These are phyloP conservation scores for Annona squamosa DNA, from an alignment of 164 flowering plant genomes.

Conservation along the genomic window DNA sequence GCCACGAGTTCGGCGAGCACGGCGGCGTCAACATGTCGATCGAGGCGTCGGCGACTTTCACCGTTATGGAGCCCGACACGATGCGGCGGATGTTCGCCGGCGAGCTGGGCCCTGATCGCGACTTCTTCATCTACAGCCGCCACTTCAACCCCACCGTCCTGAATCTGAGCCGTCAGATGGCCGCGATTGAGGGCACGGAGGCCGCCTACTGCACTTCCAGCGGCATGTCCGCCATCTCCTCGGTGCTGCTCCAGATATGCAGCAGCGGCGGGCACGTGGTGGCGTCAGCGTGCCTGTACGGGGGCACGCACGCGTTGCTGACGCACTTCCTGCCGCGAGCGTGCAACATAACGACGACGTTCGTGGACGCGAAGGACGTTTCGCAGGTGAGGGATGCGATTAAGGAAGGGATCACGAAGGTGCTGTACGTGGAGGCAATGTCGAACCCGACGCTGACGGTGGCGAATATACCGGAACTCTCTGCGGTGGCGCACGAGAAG, in stretches of 20 bases:
- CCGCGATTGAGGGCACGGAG: constrained; percentile 91
- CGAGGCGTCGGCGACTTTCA: constrained; percentile 96
- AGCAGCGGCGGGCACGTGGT: constrained; percentile 76
- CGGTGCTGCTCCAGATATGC: constrained; percentile 71
- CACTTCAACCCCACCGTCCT: constrained; percentile 93
- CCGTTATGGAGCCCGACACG: constrained; percentile 96
- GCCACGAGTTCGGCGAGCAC: constrained; percentile 96
- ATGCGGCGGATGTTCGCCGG: constrained; percentile 83
- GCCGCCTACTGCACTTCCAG: constrained; percentile 95
- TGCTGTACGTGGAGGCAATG: constrained; percentile 69
- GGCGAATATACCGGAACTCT: constrained; percentile 62
- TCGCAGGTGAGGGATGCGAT: constrained; percentile 44
- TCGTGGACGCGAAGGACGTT: constrained; percentile 53
- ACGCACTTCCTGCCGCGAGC: constrained; percentile 68
- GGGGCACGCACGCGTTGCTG: constrained; percentile 87
- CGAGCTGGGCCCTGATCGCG: constrained; percentile 90
- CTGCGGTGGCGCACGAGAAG: constrained; percentile 58
- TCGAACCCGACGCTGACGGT: constrained; percentile 82
- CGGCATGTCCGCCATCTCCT: constrained; percentile 89
- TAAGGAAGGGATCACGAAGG: constrained; percentile 51
- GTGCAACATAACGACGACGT: constrained; percentile 66
- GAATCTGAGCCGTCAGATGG: constrained; percentile 83
- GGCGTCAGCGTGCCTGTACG: constrained; percentile 66
- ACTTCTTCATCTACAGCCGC: constrained; percentile 94
- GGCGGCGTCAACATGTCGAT: constrained; percentile 99